Conservation (phyloP, 768 basidiomycete genomes). For the Hericium coralloides region DNA sequence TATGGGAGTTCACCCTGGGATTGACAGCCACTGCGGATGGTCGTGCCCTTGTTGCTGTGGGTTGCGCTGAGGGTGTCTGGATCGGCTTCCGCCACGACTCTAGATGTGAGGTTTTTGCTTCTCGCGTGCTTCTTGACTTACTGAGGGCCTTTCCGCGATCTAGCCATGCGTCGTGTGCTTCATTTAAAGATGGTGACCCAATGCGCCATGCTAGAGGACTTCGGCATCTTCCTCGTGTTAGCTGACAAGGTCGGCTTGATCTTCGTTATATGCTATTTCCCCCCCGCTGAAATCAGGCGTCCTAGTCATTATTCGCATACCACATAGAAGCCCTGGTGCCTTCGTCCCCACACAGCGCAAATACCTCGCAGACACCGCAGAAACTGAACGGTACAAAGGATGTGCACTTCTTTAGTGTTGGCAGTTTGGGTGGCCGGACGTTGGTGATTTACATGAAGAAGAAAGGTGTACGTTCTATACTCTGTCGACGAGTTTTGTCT, state of each 20-base stretch:
- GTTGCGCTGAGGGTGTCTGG: conserved; percentile 94
- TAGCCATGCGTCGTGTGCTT: conserved; percentile 87
- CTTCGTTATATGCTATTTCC: background rate
- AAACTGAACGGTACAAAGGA: conserved; percentile 86
- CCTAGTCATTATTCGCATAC: conserved; percentile 80
- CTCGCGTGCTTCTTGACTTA: background rate
- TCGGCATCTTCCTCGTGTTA: conserved; percentile 91
- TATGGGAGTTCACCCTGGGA: background rate
- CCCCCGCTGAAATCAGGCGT: background rate
- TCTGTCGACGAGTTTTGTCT: conserved; percentile 16
- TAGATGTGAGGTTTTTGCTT: conserved; percentile 45
- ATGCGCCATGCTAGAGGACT: conserved; percentile 92
- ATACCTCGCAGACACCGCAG: conserved; percentile 75
- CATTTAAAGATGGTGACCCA: conserved; percentile 93
- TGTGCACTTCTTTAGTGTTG: conserved; percentile 94
- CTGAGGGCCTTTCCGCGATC: conserved; percentile 1
- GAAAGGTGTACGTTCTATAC: conserved; percentile 53
- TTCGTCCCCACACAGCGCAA: conserved; percentile 59
- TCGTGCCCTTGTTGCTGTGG: conserved; percentile 82
- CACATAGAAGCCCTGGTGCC: conserved; percentile 96
- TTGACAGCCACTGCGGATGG: conserved; percentile 70
- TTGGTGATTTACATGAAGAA: conserved; percentile 95
- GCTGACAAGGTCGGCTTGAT: conserved; percentile 65
- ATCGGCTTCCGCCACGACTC: conserved; percentile 89
- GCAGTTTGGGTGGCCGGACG: conserved; percentile 77